Evolutionary conservation across 306 rosid genomes (phyloP).

Genomic region (Sesbania bispinosa): DNA sequence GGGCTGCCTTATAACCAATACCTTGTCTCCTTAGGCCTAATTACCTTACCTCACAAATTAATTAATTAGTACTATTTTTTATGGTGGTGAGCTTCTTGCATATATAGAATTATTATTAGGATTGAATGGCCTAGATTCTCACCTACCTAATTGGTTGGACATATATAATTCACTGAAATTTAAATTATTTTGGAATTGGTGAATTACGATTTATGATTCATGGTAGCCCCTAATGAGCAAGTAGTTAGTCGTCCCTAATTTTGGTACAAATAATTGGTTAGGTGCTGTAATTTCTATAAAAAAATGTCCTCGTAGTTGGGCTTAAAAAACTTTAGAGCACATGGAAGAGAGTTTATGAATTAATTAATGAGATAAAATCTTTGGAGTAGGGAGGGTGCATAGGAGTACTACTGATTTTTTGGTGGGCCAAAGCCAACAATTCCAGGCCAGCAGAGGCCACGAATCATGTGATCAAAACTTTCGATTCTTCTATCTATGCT

Average conservation of each 20-base stretch:
- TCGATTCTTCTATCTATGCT: constrained; percentile 7
- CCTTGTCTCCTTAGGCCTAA: neutral
- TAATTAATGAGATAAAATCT: constrained; percentile 10
- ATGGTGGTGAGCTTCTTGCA: neutral
- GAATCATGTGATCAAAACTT: constrained; percentile 20
- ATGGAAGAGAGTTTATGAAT: constrained; percentile 25
- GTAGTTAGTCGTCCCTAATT: neutral
- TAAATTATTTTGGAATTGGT: neutral
- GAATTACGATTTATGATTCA: neutral
- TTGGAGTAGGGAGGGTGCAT: neutral
- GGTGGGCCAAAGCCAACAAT: constrained; percentile 37
- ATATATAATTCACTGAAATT: neutral
- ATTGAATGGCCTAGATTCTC: neutral
- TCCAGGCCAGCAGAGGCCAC: constrained; percentile 39
- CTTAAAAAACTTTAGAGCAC: constrained; percentile 10
- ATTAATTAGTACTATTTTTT: too few species aligned
- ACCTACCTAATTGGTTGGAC: neutral
- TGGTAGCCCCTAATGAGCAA: neutral
- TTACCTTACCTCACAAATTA: neutral
- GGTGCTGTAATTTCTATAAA: too few species aligned
- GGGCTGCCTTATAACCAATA: constrained; percentile 1
- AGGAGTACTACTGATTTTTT: constrained; percentile 20
- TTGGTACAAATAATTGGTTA: constrained; percentile 8
- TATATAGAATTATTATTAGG: neutral
- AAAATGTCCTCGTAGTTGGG: too few species aligned